Conservation (phyloP, 805 yeast species). For the Zygotorulaspora florentina region DNA sequence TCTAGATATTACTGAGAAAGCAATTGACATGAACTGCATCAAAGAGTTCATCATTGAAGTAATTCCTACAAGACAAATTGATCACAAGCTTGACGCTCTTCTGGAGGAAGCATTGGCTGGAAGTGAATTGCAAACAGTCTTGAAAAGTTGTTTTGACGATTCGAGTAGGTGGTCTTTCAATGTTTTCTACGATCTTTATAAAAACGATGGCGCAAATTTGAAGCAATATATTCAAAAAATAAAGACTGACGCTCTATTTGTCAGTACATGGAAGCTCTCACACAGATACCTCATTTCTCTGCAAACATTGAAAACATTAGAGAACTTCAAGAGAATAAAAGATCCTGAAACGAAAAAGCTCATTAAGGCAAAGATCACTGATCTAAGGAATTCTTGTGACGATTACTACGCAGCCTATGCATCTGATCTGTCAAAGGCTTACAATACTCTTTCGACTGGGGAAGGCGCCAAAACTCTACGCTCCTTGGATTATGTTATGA, state of each 20-base stretch:
- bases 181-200: constrained; percentile 21
- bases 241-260: background rate
- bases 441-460: constrained; percentile 6
- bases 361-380: constrained; percentile 19
- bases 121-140: background rate
- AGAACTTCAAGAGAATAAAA: constrained; percentile 25
- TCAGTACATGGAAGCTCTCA: constrained; percentile 22
- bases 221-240: constrained; percentile 1
- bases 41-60: constrained; percentile 25
- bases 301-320: constrained; percentile 30
- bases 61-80: constrained; percentile 15
- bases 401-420: constrained; percentile 13
- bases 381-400: constrained; percentile 25
- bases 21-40: constrained; percentile 14
- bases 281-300: constrained; percentile 23
- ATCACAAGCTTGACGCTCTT: constrained; percentile 8
- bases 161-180: constrained; percentile 24
- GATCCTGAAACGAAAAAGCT: constrained; percentile 15
- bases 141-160: constrained; percentile 1
- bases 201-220: constrained; percentile 14
- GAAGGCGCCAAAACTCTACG: constrained; percentile 6
- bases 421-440: constrained; percentile 6
- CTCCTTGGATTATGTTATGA: constrained; percentile 11
- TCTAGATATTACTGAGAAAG: constrained; percentile 13
- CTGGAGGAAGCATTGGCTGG: constrained; percentile 2